Conservation (phyloP, 1,284 basidiomycete genomes). For the Leccinum cinnamomeum region DNA sequence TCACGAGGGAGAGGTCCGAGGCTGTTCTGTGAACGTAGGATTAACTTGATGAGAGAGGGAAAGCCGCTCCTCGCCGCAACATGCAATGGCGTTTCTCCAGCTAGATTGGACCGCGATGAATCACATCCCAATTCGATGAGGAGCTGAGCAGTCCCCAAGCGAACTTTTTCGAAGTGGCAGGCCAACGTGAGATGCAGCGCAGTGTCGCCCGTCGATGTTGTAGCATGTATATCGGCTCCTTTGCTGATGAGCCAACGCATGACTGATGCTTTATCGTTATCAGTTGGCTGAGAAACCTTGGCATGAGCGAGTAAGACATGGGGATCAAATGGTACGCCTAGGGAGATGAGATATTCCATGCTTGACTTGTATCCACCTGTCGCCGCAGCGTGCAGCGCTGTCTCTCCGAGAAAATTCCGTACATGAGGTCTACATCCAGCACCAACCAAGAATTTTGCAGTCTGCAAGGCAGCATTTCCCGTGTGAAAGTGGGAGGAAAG, state of each 20-base stretch:
- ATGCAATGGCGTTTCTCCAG: slow-evolving; percentile 6
- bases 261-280: neutral
- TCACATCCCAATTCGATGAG: slow-evolving; percentile 4
- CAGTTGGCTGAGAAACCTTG: too few relatives aligned
- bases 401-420: neutral
- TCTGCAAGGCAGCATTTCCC: neutral
- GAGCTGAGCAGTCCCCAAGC: slow-evolving; percentile 1
- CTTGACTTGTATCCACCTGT: neutral
- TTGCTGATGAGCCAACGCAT: slow-evolving; percentile 8
- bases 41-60: slow-evolving; percentile 1
- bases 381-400: slow-evolving; percentile 2
- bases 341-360: slow-evolving; percentile 7
- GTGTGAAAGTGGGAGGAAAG: neutral
- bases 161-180: neutral
- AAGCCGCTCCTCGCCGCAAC: slow-evolving; percentile 4
- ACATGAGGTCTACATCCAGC: neutral
- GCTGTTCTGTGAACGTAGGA: neutral
- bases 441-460: neutral
- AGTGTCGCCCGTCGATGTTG: slow-evolving; percentile 1
- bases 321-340: neutral
- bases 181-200: slow-evolving; percentile 3
- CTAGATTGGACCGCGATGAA: neutral
- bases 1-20: neutral
- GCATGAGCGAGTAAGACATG: slow-evolving; percentile 4
- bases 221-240: neutral